phyloP scores from a whole-genome alignment of 202 grass and related monocot genomes.

The Musa balbisiana region DNA sequence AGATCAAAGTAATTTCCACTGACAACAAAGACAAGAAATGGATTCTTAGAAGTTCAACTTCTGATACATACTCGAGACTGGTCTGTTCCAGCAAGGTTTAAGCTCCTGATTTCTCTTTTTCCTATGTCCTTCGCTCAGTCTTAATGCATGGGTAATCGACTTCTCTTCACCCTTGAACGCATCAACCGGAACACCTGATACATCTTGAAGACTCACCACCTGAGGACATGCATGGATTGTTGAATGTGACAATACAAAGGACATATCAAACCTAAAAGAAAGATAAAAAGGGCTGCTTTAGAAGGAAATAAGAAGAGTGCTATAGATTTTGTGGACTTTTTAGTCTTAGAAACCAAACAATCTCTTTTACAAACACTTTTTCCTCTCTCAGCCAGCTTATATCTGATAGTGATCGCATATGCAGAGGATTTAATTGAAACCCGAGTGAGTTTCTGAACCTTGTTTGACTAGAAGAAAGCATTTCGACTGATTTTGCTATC shows the following conservation, averaged over 20 bases:
- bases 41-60: neutral
- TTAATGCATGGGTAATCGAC: neutral
- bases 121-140: neutral
- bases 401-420: too few relatives aligned
- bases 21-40: neutral
- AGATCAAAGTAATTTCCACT: neutral
- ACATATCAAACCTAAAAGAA: neutral
- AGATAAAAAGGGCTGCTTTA: neutral
- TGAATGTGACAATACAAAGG: neutral
- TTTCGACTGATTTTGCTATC: too few relatives aligned
- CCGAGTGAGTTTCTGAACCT: too few relatives aligned
- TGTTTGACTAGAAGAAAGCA: too few relatives aligned
- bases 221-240: neutral
- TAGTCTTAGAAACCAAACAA: neutral
- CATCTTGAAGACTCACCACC: constrained; percentile 11
- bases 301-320: neutral
- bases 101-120: neutral
- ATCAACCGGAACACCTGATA: neutral
- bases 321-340: neutral
- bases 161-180: constrained; percentile 1
- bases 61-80: constrained; percentile 31
- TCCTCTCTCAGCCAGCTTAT: too few relatives aligned
- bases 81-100: constrained; percentile 54
- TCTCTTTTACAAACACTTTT: neutral
- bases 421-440: too few relatives aligned